phyloP scores from a whole-genome alignment of 345 rosid genomes.

The Salix purpurea region DNA sequence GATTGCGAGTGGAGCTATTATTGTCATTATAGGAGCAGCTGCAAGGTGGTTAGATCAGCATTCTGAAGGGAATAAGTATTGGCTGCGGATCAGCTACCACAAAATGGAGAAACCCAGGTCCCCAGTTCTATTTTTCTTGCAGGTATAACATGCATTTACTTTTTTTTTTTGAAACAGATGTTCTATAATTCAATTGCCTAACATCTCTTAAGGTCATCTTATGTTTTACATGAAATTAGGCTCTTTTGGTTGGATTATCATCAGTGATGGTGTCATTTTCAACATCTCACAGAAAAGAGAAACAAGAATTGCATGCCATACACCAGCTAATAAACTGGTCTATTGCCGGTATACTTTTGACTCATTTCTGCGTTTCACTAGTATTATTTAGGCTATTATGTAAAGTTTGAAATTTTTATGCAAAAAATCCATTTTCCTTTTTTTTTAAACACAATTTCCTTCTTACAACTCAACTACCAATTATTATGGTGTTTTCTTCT shows the following conservation, averaged over 20 bases:
- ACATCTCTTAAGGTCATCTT: background rate
- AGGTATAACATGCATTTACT: conserved; percentile 41
- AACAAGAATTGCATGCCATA: conserved; percentile 64
- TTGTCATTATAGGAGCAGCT: conserved; percentile 55
- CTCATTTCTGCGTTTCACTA: background rate
- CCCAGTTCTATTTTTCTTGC: conserved; percentile 58
- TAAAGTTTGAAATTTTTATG: background rate
- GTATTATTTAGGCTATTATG: background rate
- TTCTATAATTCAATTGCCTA: background rate
- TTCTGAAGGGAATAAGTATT: conserved; percentile 63
- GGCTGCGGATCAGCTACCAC: conserved; percentile 57
- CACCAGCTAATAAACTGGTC: conserved; percentile 88
- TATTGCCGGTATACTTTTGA: conserved; percentile 54
- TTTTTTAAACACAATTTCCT: background rate
- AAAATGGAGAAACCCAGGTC: conserved; percentile 42
- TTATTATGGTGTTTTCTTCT: background rate
- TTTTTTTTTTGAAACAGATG: conserved; percentile 7
- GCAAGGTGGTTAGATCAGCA: conserved; percentile 72
- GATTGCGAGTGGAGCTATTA: conserved; percentile 71
- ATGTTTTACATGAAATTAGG: conserved; percentile 41
- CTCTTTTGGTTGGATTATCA: conserved; percentile 68
- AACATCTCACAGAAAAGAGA: conserved; percentile 80
- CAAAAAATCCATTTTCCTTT: no score
- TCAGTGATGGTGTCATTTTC: conserved; percentile 75
- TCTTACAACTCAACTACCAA: background rate